These are phyloP conservation scores for Serendipita sp. DNA, from an alignment of 768 basidiomycete genomes.

Conservation along the genomic window DNA sequence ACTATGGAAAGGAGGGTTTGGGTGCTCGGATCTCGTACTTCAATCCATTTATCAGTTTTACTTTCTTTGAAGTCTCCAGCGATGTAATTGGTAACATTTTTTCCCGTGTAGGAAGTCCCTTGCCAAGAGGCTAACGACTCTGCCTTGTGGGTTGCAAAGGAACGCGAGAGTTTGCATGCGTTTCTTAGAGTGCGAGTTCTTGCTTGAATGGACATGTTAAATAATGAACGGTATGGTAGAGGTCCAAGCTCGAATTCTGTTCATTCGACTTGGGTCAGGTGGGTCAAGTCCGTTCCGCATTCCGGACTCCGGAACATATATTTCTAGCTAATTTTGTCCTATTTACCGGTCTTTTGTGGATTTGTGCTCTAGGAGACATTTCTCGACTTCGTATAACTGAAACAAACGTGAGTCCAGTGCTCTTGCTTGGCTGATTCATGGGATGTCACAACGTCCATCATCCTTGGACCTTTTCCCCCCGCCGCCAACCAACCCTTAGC, in stretches of 20 bases:
- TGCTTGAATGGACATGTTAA: not conserved
- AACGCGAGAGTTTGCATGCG: not conserved
- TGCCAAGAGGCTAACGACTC: not conserved
- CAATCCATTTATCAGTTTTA: slow-evolving; percentile 62
- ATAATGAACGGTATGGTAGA: not conserved
- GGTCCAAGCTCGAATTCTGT: not conserved
- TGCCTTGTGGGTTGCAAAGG: not conserved
- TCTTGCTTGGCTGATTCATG: not conserved
- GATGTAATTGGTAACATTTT: slow-evolving; percentile 45
- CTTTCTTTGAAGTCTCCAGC: slow-evolving; percentile 82
- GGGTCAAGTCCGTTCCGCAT: not conserved
- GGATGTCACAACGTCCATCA: too few species aligned
- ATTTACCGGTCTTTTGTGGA: too few species aligned
- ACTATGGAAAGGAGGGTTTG: slow-evolving; percentile 81
- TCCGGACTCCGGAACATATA: not conserved
- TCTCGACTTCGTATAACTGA: not conserved
- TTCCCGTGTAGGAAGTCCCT: slow-evolving; percentile 1
- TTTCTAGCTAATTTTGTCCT: not conserved
- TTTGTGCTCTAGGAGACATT: too few species aligned
- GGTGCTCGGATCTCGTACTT: slow-evolving; percentile 85
- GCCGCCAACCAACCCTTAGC: not conserved
- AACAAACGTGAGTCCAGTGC: not conserved
- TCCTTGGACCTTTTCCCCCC: not conserved
- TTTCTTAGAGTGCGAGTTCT: not conserved
- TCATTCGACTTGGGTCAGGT: not conserved